Base-by-base conservation (phyloP, 257 asterid species). In the Solanum etuberosum region DNA sequence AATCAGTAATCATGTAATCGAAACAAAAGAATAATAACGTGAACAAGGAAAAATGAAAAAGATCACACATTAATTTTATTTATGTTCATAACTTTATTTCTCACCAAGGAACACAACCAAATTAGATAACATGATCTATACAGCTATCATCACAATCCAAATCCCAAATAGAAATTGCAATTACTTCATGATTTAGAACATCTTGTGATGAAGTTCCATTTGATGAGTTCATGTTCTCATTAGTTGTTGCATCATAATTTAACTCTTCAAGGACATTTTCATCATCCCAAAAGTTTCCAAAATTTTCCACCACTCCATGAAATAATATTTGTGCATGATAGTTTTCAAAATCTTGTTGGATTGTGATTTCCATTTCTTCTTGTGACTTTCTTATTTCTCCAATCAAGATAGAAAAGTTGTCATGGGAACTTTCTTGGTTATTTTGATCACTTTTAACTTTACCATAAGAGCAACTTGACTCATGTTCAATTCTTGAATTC, bases 161-260 rank as follows among this genome's bases (percentile, higher is more conserved):
- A 86, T 93, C 93, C 94, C 95, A 94, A 31, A 91, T 73, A 21
- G 94, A 94, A 86, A 87, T 61, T 73, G 87, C 88, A 76, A 20
- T n/a, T n/a, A n/a, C 72, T 78, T 87, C 92, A 43, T 46, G 87
- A 65, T 84, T 84, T 31, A 86, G 35, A 65, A 72, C 48, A 76
- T 89, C 91, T n/a, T 90, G 90, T 51, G 57, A 10, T 7, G 88
- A 34, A 68, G 65, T 59, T 5, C 14, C 68, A 86, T 90, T 87
- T 63, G 80, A 84, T 70, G 83, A 84, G 37, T 89, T 88, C 88
- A 59, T 21, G 61, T 73, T 61, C 4, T 78, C 89, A 27, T 32
- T 83, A 27, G 80, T 40, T 4, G 29, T 35, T 4, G 86, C 83
- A 38, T 89, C 92, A 63, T 86, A 37, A n/a, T 61, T 77, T 4